Base-by-base conservation (phyloP, 1,139 yeast genomes). In the Zhuliangozyma parablackwelliae region DNA sequence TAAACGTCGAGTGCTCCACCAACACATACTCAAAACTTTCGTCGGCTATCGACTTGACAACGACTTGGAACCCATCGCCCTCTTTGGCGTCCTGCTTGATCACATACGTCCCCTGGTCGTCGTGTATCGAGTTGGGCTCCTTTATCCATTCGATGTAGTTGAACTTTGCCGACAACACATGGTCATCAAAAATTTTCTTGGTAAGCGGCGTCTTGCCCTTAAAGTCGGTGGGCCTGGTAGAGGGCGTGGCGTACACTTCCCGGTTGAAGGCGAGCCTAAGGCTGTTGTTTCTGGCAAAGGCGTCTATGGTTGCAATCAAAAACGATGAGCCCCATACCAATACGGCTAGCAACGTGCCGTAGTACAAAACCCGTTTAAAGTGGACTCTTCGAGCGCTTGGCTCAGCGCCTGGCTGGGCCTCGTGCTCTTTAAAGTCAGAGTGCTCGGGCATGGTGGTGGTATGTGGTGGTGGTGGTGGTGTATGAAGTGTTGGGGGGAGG, bases 71-170 rank as follows among this genome's bases (percentile, higher is more conserved):
- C 10, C 24, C 24, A 23, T 23, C 24, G 10, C 24, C 24, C 3
- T 23, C 24, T 5, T 23, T 23, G 24, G 24, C 24, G 8, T 50
- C 51, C 28, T 62, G 62, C 28, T 58, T 62, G 21, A 74, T 62
- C 26, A 78, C 67, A 47, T 72, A 78, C 10, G 80, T 75, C n/a
- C 82, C 84, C 40, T 69, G 63, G 48, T 77, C 82, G 42, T 71
- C 55, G 21, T 53, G 42, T 34, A 56, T 42, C 1, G 72, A 59
- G 30, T 64, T 65, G 1, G 80, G 76, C 13, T 75, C 75, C 34
- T 64, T 64, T 34, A 82, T 74, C 92, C 92, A 83, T 52, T 82
- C 89, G 20, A 83, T 61, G n/a, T 69, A 57, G 42, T 73, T 72
- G 36, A 50, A 59, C 21, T 61, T 58, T 0, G 88, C 80, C 0